Evolutionary conservation across 305 asterid genomes (phyloP).

Genomic region (Fraxinus sp.): DNA sequence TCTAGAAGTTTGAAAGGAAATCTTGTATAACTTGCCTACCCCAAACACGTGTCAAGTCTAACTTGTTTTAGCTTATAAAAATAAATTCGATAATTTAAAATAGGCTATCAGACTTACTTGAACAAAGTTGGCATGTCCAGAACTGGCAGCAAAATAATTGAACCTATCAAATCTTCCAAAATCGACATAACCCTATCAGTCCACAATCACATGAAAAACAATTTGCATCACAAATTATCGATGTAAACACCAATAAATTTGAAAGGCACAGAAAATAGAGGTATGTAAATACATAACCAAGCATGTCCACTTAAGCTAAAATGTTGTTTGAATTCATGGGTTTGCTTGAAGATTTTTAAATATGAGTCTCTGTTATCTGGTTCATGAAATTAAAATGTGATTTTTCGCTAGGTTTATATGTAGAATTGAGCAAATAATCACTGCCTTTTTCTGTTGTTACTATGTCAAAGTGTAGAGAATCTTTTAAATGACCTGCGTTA

Average conservation of each 20-base stretch:
- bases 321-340: background rate
- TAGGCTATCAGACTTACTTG: constrained; percentile 51
- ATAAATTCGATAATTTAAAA: constrained; percentile 8
- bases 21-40: background rate
- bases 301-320: background rate
- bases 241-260: constrained; percentile 12
- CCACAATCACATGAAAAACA: constrained; percentile 19
- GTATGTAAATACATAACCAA: background rate
- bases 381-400: background rate
- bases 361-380: background rate
- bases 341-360: background rate
- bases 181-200: constrained; percentile 82
- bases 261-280: background rate
- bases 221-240: constrained; percentile 25
- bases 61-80: constrained; percentile 4
- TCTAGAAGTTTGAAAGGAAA: background rate
- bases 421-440: constrained; percentile 1
- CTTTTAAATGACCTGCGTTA: background rate
- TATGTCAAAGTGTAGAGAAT: background rate
- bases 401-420: background rate
- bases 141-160: constrained; percentile 62
- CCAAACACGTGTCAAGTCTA: constrained; percentile 4
- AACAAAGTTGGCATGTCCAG: constrained; percentile 59
- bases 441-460: background rate
- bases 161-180: constrained; percentile 82